Base-by-base conservation (phyloP, 2,329 filamentous ascomycete species). In the Botryotinia convoluta region DNA sequence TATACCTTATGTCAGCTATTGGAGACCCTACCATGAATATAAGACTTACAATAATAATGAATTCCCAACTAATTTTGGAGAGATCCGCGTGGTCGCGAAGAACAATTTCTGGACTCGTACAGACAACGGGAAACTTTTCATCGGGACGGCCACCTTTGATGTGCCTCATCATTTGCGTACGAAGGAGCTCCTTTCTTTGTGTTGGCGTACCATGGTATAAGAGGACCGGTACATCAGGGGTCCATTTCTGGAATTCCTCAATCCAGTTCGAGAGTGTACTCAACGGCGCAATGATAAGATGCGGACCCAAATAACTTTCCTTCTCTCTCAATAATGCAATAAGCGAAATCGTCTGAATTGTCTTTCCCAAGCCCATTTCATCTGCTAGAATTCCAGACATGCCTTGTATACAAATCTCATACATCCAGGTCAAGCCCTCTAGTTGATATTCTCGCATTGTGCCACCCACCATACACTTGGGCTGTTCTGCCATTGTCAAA, bases 181-280 rank as follows among this genome's bases (percentile, higher is more conserved):
- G 86, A 74, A 94, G 91, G n/a, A 98, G 89, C 2, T 89, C 86
- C 69, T 90, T 90, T n/a, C 96, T 88, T 75, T 96, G 89, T 32
- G 89, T 85, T 39, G 94, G 94, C 16, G 88, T 91, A 14, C 96
- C 96, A 78, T 99, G 96, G 78, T 98, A 98, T 77, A 98, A 88
- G 68, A 97, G 86, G 0, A 96, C 94, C 0, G 95, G 94, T 57
- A 98, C 95, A 2, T 87, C 88, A 0, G 96, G 96, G 0, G 94
- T 93, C 94, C 95, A 99, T 78, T 92, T 92, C 48, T 90, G 87
- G 77, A 98, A 98, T 79, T 99, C 96, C 60, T 96, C 93, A 60
- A 97, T 91, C 96, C 96, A 99, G 80, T 98, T 99, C 57, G 92
- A 94, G 0, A 98, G 87, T 0, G 96, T 98, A 79, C 94, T 98